phyloP scores from a whole-genome alignment of 306 rosid genomes.

The Phaseolus lunatus region DNA sequence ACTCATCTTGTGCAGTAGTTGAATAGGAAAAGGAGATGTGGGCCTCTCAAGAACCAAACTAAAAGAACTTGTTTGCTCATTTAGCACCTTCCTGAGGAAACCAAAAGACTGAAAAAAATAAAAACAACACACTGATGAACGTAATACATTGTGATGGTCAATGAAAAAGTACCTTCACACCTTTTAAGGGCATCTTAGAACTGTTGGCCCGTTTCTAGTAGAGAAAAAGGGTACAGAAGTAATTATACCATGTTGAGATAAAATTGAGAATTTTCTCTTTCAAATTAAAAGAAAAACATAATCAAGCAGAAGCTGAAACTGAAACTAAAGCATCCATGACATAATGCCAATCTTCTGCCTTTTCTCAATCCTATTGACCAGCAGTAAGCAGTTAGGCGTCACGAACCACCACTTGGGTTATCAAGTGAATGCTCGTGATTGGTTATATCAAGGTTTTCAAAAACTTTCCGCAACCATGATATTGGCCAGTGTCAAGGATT shows the following conservation, averaged over 20 bases:
- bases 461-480: not conserved
- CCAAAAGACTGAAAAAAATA: slow-evolving; percentile 63
- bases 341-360: not conserved
- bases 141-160: slow-evolving; percentile 44
- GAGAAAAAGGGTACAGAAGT: not conserved
- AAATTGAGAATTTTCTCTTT: slow-evolving; percentile 5
- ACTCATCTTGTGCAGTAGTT: slow-evolving; percentile 55
- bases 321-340: slow-evolving; percentile 4
- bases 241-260: slow-evolving; percentile 14
- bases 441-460: slow-evolving; percentile 5
- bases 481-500: not conserved
- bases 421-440: not conserved
- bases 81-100: slow-evolving; percentile 59
- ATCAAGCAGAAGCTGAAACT: not conserved
- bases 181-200: not conserved
- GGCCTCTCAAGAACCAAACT: slow-evolving; percentile 68
- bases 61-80: slow-evolving; percentile 58
- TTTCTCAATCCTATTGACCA: slow-evolving; percentile 5
- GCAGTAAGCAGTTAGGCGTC: not conserved
- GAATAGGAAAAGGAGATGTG: slow-evolving; percentile 55
- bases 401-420: not conserved
- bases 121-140: slow-evolving; percentile 68
- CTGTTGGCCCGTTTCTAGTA: slow-evolving; percentile 8
- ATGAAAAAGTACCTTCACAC: slow-evolving; percentile 29
- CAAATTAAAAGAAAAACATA: not conserved